Conservation (phyloP, 2,329 filamentous ascomycete species). For the Ophiognomonia clavigignenti-juglandacearum region DNA sequence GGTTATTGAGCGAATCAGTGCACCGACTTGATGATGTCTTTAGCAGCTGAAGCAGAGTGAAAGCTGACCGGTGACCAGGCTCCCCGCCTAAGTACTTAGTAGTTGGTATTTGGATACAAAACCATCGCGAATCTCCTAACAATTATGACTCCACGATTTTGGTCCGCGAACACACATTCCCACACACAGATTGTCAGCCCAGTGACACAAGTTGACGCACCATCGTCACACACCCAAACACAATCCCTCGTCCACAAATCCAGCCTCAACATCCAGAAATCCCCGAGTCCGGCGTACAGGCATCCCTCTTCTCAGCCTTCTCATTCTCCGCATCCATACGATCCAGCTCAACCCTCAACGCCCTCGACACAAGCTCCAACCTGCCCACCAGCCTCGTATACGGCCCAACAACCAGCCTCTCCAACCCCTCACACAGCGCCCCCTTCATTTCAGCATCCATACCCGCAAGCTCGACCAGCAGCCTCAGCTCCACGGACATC, state of each 20-base stretch:
- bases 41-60: too few relatives aligned
- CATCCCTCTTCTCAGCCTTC: background rate
- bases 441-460: background rate
- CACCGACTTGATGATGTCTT: too few relatives aligned
- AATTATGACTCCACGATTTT: too few relatives aligned
- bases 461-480: background rate
- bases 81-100: too few relatives aligned
- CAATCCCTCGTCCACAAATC: background rate
- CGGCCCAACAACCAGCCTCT: background rate
- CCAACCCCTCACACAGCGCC: background rate
- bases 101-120: too few relatives aligned
- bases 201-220: too few relatives aligned
- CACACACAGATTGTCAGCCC: too few relatives aligned
- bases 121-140: too few relatives aligned
- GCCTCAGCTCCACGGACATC: background rate
- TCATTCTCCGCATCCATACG: background rate
- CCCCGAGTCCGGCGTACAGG: background rate
- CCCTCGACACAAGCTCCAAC: background rate
- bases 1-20: too few relatives aligned
- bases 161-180: too few relatives aligned
- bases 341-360: background rate
- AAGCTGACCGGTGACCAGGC: too few relatives aligned
- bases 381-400: background rate
- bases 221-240: too few relatives aligned
- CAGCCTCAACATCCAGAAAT: constrained; percentile 4